phyloP scores from a whole-genome alignment of 129 eudicot species.

The Flaveria bidentis region DNA sequence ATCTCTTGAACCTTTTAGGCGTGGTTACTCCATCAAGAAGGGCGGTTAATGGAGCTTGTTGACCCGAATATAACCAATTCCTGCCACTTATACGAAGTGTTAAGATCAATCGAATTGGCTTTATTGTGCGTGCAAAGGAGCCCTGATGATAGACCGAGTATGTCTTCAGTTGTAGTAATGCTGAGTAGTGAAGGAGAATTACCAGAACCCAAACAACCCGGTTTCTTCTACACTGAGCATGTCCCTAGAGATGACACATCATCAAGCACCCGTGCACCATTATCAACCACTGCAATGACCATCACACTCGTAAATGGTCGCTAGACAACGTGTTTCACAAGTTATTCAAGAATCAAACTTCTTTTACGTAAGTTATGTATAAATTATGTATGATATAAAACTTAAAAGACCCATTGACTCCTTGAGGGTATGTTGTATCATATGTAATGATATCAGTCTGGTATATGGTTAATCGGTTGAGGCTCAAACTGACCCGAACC shows the following conservation, averaged over 20 bases:
- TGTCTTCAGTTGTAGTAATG: conserved; percentile 46
- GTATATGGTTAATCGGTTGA: not conserved
- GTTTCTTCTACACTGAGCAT: conserved; percentile 46
- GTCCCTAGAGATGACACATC: conserved; percentile 33
- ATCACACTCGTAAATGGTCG: conserved; percentile 37
- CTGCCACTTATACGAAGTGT: conserved; percentile 32
- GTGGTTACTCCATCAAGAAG: conserved; percentile 52
- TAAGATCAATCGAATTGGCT: conserved; percentile 44
- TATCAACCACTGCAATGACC: conserved; percentile 28
- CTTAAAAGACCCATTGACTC: not conserved
- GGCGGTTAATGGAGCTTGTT: conserved; percentile 39
- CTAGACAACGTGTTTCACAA: not conserved
- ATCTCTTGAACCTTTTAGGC: conserved; percentile 37
- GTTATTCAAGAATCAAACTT: not conserved
- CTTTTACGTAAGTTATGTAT: not conserved
- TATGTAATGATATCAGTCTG: not conserved
- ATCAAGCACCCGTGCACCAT: conserved; percentile 24
- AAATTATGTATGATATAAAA: not conserved
- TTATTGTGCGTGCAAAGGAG: conserved; percentile 52
- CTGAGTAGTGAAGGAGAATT: conserved; percentile 40
- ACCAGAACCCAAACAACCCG: conserved; percentile 52
- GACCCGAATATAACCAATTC: conserved; percentile 34
- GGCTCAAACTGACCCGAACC: too few relatives aligned
- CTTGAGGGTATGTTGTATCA: not conserved
- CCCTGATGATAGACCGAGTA: conserved; percentile 54